Evolutionary conservation across 768 basidiomycete species (phyloP).

Genomic region (Boletellus sp.): DNA sequence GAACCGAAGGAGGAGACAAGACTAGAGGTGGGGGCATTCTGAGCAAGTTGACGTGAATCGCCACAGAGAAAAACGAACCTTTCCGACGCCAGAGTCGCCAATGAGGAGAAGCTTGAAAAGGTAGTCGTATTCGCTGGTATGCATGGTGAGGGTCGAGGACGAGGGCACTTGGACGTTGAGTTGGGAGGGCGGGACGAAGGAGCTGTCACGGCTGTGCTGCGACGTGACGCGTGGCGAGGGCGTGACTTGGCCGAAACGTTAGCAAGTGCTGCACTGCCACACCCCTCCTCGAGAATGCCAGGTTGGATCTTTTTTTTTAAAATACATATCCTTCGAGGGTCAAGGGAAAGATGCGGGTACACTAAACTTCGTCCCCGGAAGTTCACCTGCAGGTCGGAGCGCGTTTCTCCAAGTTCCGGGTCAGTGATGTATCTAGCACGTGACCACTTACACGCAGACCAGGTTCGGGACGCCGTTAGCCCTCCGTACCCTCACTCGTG

Average conservation of each 20-base stretch:
- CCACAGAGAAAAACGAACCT: constrained; percentile 45
- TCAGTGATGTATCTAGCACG: constrained; percentile 7
- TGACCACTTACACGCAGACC: constrained; percentile 6
- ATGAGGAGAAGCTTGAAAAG: constrained; percentile 96
- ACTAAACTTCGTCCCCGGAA: too few relatives aligned
- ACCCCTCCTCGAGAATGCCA: constrained; percentile 1
- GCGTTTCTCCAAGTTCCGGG: too few relatives aligned
- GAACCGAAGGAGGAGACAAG: constrained; percentile 87
- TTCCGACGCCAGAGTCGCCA: constrained; percentile 93
- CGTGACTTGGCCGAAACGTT: constrained; percentile 26
- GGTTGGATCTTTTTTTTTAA: neutral
- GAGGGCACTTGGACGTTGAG: constrained; percentile 29
- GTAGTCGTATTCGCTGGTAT: constrained; percentile 92
- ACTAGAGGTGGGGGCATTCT: constrained; percentile 48
- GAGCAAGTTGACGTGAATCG: constrained; percentile 19
- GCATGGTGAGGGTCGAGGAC: constrained; percentile 50
- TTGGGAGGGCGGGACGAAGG: constrained; percentile 36
- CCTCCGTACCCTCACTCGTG: neutral
- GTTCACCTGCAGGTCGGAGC: too few relatives aligned
- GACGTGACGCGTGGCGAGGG: constrained; percentile 33
- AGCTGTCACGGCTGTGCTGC: constrained; percentile 11
- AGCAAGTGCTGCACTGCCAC: constrained; percentile 23
- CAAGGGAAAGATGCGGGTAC: too few relatives aligned
- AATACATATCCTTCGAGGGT: too few relatives aligned
- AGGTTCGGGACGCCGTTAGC: neutral